A percentile compares a stretch with the other conserved stretches of the same genome.
Conservation (phyloP, 2,329 filamentous ascomycete species). For the Mycosphaerella sp. region DNA sequence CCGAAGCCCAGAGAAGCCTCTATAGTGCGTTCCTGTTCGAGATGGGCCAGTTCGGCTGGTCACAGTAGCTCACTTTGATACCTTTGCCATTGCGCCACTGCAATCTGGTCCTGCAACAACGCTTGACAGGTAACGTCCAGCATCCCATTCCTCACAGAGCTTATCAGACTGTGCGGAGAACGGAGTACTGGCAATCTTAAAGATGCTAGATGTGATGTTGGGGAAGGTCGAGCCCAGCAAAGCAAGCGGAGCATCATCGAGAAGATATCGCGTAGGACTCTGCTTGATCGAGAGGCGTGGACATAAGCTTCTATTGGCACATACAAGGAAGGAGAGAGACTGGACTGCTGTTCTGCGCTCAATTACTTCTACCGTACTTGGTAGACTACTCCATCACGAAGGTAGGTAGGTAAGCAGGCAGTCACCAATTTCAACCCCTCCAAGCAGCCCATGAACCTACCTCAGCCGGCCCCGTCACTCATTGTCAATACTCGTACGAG, state of each 20-base stretch:
- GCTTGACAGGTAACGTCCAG: conserved; percentile 47
- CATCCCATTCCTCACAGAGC: conserved; percentile 29
- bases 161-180: conserved; percentile 43
- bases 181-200: conserved; percentile 50
- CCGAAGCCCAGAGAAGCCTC: conserved; percentile 51
- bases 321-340: no score
- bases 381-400: no score
- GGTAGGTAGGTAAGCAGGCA: no score
- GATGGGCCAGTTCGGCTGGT: conserved; percentile 55
- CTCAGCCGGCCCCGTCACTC: no score
- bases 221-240: conserved; percentile 38
- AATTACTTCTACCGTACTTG: no score
- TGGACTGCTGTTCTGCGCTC: no score
- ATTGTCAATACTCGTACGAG: no score
- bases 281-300: no score
- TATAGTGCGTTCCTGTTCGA: conserved; percentile 55
- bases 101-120: conserved; percentile 49
- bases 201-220: conserved; percentile 45
- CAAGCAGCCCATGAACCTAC: no score
- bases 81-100: conserved; percentile 51
- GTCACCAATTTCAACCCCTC: no score
- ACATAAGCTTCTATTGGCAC: no score
- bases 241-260: conserved; percentile 53
- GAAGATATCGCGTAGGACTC: conserved; percentile 47
- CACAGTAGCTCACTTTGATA: conserved; percentile 58